Base-by-base conservation (phyloP, 192 early-diverging fungal genomes). In the Coemansia sp. region DNA sequence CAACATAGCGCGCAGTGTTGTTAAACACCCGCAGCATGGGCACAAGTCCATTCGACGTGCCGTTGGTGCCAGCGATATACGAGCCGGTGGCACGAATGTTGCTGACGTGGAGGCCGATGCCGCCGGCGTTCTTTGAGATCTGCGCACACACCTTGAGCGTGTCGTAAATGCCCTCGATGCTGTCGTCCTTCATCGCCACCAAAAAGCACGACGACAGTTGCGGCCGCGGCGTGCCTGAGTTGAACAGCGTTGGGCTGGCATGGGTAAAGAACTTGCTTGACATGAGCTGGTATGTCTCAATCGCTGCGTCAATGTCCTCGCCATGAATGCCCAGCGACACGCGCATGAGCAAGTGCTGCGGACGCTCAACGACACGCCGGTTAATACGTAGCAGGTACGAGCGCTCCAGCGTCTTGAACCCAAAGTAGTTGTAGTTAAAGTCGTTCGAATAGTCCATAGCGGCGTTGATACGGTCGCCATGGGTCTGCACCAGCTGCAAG, bases 21-120 rank as follows among this genome's bases (percentile, higher is more conserved):
- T 98, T 98, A 71, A 88, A 98, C 9, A 98, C 97, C 54, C 95
- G 91, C 63, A 98, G 85, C 95, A 98, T 97, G 5, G 97, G 97
- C 25, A 98, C 84, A 37, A 98, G 83, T 5, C 97, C 97, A 69
- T 97, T 97, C 22, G 97, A 97, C 60, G 89, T 84, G 60, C 97
- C 97, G 75, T 99, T 97, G 37, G 95, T 97, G 53, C 95, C 97
- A 27, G 97, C 92, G 85, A 97, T 97, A 76, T 96, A 99, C 14
- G 97, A 94, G 2, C 95, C 97, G 6, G 87, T 85, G 0, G 94
- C 91, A 48, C 95, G 90, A 72, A 98, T 98, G 69, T 93, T 93
- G 86, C 97, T 95, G 62, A 99, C 92, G 73, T 95, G 95, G 43
- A 99, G 82, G 17, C 97, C 97, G 57, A 99, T 97, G 47, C 97